Evolutionary conservation across 805 yeast species (phyloP).

Genomic region (Wickerhamiella sergipiensis): DNA sequence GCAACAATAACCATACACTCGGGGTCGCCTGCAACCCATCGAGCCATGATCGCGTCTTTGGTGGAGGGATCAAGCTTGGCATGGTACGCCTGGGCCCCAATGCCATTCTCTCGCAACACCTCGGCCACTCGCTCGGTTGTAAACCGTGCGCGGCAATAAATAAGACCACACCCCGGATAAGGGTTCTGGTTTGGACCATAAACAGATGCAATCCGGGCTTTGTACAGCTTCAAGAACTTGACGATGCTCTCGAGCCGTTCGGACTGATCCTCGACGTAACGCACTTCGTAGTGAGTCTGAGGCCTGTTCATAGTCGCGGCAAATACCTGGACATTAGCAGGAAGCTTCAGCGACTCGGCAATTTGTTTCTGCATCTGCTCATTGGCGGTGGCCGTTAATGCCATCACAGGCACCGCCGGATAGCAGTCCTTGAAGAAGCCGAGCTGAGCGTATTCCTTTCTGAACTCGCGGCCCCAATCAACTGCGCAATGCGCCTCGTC

Average conservation of each 20-base stretch:
- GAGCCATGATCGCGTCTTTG: conserved; percentile 42
- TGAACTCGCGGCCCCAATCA: conserved; percentile 96
- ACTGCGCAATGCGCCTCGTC: conserved; percentile 98
- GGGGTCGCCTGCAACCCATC: conserved; percentile 58
- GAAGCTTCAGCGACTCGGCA: conserved; percentile 65
- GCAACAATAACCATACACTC: conserved; percentile 72
- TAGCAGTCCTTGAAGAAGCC: conserved; percentile 55
- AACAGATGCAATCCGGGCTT: conserved; percentile 8
- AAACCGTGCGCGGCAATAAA: conserved; percentile 83
- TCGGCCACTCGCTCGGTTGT: conserved; percentile 73
- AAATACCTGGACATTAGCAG: conserved; percentile 40
- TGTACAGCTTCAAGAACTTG: conserved; percentile 15
- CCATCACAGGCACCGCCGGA: conserved; percentile 82
- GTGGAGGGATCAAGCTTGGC: conserved; percentile 74
- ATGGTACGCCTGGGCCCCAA: conserved; percentile 66
- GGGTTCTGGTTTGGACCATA: neutral
- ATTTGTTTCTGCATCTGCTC: conserved; percentile 27
- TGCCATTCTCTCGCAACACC: conserved; percentile 43
- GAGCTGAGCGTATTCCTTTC: conserved; percentile 85
- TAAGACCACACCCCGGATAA: conserved; percentile 46
- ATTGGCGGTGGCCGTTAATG: conserved; percentile 95
- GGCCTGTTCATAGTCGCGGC: conserved; percentile 83
- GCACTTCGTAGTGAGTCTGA: conserved; percentile 67
- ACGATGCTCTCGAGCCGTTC: conserved; percentile 15
- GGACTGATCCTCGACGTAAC: conserved; percentile 35